phyloP scores from a whole-genome alignment of 1,284 basidiomycete genomes.

The Chondrostereum purpureum region DNA sequence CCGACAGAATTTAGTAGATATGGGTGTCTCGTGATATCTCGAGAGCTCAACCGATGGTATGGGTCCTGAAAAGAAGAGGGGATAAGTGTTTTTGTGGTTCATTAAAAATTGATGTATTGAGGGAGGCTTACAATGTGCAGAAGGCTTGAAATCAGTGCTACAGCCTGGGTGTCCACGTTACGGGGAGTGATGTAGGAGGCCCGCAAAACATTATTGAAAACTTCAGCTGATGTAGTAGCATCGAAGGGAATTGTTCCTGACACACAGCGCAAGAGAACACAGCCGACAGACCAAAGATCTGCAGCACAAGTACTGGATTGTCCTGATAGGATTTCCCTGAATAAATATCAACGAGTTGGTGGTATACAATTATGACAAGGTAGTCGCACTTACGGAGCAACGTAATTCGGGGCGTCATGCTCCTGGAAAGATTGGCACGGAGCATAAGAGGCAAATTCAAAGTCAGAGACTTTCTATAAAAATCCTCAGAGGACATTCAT shows the following conservation, averaged over 20 bases:
- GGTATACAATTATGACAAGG: too few species aligned
- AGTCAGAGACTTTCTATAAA: slow-evolving; percentile 32
- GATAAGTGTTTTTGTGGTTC: too few species aligned
- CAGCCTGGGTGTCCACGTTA: not conserved
- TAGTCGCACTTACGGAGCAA: slow-evolving; percentile 27
- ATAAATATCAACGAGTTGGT: not conserved
- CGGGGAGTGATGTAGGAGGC: not conserved
- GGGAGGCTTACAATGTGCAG: not conserved
- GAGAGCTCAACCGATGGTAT: slow-evolving; percentile 5
- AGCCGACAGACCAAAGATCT: slow-evolving; percentile 37
- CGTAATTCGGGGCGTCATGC: slow-evolving; percentile 17
- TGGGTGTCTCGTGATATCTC: slow-evolving; percentile 10
- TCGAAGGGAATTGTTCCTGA: slow-evolving; percentile 21
- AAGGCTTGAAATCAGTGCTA: not conserved
- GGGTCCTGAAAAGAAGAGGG: not conserved
- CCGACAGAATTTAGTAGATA: not conserved
- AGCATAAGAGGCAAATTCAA: slow-evolving; percentile 24
- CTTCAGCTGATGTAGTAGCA: not conserved
- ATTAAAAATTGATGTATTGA: too few species aligned
- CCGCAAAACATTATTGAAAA: not conserved
- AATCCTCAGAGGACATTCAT: not conserved
- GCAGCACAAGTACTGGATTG: slow-evolving; percentile 22
- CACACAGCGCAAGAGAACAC: slow-evolving; percentile 24
- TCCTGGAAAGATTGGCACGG: slow-evolving; percentile 14
- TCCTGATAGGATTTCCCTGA: slow-evolving; percentile 26